Evolutionary conservation across 345 rosid species (phyloP), one percentile per base, ranked within the genome.

Genomic region (Populus ilicifolia): DNA sequence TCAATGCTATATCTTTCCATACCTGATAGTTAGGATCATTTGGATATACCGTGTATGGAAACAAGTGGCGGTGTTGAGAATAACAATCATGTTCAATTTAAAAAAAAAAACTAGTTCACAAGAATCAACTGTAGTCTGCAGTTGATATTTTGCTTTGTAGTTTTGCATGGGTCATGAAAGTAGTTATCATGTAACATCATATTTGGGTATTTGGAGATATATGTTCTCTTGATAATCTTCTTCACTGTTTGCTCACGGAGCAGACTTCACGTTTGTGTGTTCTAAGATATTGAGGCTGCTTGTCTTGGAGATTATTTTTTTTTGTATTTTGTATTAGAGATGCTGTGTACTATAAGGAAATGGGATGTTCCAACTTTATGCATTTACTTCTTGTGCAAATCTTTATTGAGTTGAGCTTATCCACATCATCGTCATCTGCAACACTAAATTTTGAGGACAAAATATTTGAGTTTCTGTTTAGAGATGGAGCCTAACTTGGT

Each of bases 401-500:
- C 4, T 69, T 41, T 41, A 41, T 69, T 38, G 17, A 69, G 13
- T 20, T n/a, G 54, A n/a, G 16, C 18, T 4, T 25, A 23, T 69
- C 48, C 17, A 2, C 44, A 9, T 41, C 2, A 36, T 62, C 1
- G 1, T 56, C 54, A 38, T 61, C 59, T 41, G 75, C 56, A 70
- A 61, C 30, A 41, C 62, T 44, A n/a, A 20, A 69, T 41, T n/a
- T 12, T 12, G 30, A 33, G 48, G 23, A 43, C 30, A 38, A n/a
- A 65, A 41, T n/a, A 41, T 69, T 41, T 41, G 25, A 69, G 52
- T 38, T 23, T 17, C 69, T 41, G 17, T 18, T 14, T 21, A 1
- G 71, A 48, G 46, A 30, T 10, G 33, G 77, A 65, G 77, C 52
- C 46, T 73, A 56, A 78, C 59, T 73, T 84, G 44, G 67, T 56